Percentiles rank a stretch among this genome's conserved stretches.
Conservation (phyloP, 305 asterid genomes). For the Fraxinus sp. region DNA sequence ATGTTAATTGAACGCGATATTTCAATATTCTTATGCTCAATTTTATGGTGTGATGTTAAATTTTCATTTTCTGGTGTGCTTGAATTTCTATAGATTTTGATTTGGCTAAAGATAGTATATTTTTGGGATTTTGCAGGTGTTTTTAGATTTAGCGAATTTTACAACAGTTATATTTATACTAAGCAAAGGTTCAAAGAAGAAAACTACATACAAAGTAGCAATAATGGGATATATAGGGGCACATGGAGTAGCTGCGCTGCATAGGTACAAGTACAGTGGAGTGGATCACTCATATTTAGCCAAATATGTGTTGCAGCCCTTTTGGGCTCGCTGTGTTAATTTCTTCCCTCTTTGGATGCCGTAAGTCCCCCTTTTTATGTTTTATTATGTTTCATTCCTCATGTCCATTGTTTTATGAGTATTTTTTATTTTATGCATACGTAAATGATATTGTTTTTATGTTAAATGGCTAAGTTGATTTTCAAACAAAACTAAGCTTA, state of each 20-base stretch:
- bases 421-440: background rate
- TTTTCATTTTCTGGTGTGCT: background rate
- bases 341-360: slow-evolving; percentile 99
- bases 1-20: background rate
- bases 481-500: background rate
- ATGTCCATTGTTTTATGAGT: background rate
- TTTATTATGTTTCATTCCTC: background rate
- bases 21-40: background rate
- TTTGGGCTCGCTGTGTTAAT: slow-evolving; percentile 76
- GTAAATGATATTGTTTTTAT: background rate
- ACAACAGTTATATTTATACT: background rate
- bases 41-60: background rate
- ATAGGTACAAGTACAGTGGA: slow-evolving; percentile 85
- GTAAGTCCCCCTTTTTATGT: slow-evolving; percentile 43
- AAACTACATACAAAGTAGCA: background rate
- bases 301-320: slow-evolving; percentile 87
- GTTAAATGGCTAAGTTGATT: slow-evolving; percentile 5
- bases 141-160: background rate
- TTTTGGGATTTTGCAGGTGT: slow-evolving; percentile 14
- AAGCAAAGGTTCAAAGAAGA: background rate
- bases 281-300: slow-evolving; percentile 77
- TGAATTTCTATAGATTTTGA: background rate
- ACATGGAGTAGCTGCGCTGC: slow-evolving; percentile 74
- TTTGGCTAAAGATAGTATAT: background rate
- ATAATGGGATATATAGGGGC: slow-evolving; percentile 83